Base-by-base conservation (phyloP, 2,329 filamentous ascomycete species). In the Chrysoporthe puriensis region DNA sequence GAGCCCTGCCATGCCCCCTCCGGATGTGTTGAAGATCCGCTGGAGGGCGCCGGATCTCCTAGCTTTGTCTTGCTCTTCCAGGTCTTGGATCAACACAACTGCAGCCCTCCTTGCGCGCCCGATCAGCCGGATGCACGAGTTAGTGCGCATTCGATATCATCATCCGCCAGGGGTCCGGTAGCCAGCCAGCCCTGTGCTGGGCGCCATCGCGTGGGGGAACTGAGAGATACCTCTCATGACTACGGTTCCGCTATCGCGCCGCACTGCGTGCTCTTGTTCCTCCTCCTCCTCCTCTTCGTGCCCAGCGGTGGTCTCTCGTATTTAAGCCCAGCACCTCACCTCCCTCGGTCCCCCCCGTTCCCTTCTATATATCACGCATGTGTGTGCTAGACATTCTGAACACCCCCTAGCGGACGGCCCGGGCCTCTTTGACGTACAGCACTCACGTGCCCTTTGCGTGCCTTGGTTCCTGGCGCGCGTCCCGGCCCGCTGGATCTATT, bases 141-240 rank as follows among this genome's bases (percentile, higher is more conserved):
- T 52, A n/a, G 44, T 65, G 66, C 66, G 26, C 52, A 21, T 62
- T 5, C 40, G 56, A 65, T 61, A 56, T 67, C 36, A 60, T 42
- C 66, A 61, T 7, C 16, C 43, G 50, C 62, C 62, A 62, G 62
- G 66, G 66, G 42, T 52, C 56, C 48, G 40, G 54, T 61, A 32
- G 32, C 58, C n/a, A 48, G 26, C 26, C 26, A 26, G 26, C 9
- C 5, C 9, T 44, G 18, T 26, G 9, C 43, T 50, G 16, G 43
- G 54, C 54, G 18, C 54, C 8, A 16, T 21, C 14, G 59, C 59
- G 59, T 62, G 59, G 59, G 59, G 59, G 59, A 21, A 44, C 9
- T 18, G 32, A 2, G 13, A 36, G 43, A 50, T 50, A 42, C 42
- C 42, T 62, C 16, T 36, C 59, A 11, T 40, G 57, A 44, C 11